Evolutionary conservation across 345 rosid species (phyloP).

Genomic region (Kandelia obovata): DNA sequence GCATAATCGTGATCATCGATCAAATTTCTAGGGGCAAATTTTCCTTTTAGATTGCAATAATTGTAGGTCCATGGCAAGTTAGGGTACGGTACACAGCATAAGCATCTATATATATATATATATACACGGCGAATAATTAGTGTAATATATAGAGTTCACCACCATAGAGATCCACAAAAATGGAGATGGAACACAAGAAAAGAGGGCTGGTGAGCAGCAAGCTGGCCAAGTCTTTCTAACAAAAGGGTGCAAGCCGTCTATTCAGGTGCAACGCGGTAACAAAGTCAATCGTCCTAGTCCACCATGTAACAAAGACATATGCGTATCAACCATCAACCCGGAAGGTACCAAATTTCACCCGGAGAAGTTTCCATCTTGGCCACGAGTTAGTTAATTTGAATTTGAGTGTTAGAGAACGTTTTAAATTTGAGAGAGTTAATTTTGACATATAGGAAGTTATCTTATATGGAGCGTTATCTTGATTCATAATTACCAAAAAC

Average conservation of each 20-base stretch:
- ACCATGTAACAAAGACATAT: not conserved
- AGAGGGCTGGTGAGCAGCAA: constrained; percentile 26
- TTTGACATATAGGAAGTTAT: constrained; percentile 2
- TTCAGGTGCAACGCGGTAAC: not conserved
- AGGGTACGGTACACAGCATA: not conserved
- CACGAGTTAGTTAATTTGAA: constrained; percentile 26
- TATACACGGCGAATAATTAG: not conserved
- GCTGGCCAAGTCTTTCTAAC: constrained; percentile 19
- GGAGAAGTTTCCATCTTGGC: constrained; percentile 24
- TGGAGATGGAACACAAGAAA: constrained; percentile 32
- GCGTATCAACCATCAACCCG: constrained; percentile 2
- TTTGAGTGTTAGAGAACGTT: constrained; percentile 35
- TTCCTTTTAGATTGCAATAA: not conserved
- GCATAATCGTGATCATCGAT: not conserved
- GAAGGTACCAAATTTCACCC: not conserved
- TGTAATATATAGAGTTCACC: not conserved
- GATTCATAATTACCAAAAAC: too few species aligned
- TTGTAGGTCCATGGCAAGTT: not conserved
- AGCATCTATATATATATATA: not conserved
- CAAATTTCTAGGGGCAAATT: not conserved
- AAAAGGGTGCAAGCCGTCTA: constrained; percentile 5
- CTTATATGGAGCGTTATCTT: too few species aligned
- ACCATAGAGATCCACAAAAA: not conserved
- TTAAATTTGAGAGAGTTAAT: constrained; percentile 30
- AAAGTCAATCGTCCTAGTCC: constrained; percentile 1